Evolutionary conservation across 2,329 filamentous ascomycete species (phyloP).

Genomic region (Cryphonectria japonica): DNA sequence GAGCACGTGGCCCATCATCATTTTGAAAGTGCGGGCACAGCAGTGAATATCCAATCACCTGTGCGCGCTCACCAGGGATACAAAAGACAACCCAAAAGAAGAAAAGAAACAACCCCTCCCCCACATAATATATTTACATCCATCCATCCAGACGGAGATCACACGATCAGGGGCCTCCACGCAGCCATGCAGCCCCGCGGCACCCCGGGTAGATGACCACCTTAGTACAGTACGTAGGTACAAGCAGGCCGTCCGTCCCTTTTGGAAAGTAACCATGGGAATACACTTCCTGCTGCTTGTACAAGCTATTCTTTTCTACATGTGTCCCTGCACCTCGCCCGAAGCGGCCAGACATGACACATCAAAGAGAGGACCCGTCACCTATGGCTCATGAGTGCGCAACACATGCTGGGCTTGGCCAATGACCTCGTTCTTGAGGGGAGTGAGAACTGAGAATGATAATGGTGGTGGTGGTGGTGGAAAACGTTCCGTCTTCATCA

Average conservation of each 20-base stretch:
- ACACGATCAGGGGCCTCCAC: not conserved
- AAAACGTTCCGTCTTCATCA: not conserved
- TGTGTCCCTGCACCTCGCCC: slow-evolving; percentile 4
- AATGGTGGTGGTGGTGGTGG: not conserved
- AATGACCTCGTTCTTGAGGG: not conserved
- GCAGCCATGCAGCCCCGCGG: not conserved
- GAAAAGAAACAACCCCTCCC: too few species aligned
- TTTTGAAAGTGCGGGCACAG: too few species aligned
- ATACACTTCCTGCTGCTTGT: too few species aligned
- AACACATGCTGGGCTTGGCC: not conserved
- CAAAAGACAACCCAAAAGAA: too few species aligned
- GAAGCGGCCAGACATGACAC: not conserved
- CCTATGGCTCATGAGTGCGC: not conserved
- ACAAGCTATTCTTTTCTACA: too few species aligned
- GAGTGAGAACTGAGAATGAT: not conserved
- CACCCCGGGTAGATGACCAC: not conserved
- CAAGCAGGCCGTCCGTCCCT: too few species aligned
- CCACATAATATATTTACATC: too few species aligned
- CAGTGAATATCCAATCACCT: too few species aligned
- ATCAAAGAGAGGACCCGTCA: not conserved
- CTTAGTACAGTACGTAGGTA: too few species aligned
- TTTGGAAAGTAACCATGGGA: too few species aligned
- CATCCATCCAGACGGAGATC: not conserved
- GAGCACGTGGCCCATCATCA: too few species aligned
- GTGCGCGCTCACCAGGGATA: too few species aligned